Evolutionary conservation across 306 rosid genomes (phyloP), one percentile per base, ranked within the genome.

Genomic region (Vigna trinervia): DNA sequence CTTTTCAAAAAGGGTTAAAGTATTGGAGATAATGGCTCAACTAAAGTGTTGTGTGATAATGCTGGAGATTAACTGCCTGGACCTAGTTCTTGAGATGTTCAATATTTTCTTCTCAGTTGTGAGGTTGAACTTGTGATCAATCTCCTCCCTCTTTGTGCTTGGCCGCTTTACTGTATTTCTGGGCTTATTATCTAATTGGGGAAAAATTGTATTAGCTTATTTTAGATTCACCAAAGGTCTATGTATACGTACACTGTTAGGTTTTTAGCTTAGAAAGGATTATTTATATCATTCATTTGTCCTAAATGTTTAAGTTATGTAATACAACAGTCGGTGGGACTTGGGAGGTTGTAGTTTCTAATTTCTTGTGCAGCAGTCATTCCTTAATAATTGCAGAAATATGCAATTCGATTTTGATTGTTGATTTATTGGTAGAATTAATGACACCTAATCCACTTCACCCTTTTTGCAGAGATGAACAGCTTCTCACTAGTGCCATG

Each of bases 1-100:
- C 38, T 92, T 95, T 81, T 85, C 93, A 1, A 87, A 85, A 74
- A 87, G 98, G 89, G 93, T 85, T 75, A 92, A 95, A 86, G 85
- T 91, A 79, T 82, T 92, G 82, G 97, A 92, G 84, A 92, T 85
- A 0, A 86, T 95, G 75, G 88, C 97, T 43, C 87, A 85, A 71
- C 85, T 91, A 53, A 89, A 88, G 84, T 95, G 97, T 56, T 90
- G 85, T 62, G 89, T 95, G 82, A 84, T 92, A 81, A 80, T 95
- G 99, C 85, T 95, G 84, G 99, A 95, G 82, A 83, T 88, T 79
- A 86, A 86, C 68, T 80, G 94, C 86, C 22, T 76, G 36, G 92
- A 89, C 85, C 83, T 95, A 76, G 90, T 92, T 78, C 56, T 86
- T 0, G 91, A 90, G 80, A 89, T 89, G 97, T 90, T 92, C 84